A percentile compares a stretch with the other conserved stretches of the same genome.
Conservation (phyloP, 2,329 filamentous ascomycete species). For the Xylariaceae sp. region DNA sequence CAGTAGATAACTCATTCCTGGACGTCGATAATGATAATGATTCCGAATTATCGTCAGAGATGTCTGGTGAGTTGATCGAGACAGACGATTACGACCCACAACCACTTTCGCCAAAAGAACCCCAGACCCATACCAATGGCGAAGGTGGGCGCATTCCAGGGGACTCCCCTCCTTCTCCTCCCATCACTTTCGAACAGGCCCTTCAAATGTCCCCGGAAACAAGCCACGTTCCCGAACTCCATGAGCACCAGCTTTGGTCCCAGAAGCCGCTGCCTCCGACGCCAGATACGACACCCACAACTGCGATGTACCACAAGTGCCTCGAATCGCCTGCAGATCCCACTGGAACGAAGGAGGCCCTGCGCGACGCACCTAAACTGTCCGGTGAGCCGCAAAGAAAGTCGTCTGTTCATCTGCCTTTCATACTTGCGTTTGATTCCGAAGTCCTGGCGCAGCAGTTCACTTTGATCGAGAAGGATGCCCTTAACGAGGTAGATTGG, state of each 20-base stretch:
- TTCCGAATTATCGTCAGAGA: slow-evolving; percentile 65
- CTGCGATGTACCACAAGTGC: slow-evolving; percentile 41
- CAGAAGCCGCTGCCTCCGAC: slow-evolving; percentile 53
- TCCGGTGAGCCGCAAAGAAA: slow-evolving; percentile 38
- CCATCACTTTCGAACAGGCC: slow-evolving; percentile 52
- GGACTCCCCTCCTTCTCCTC: slow-evolving; percentile 45
- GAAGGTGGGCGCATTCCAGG: slow-evolving; percentile 10
- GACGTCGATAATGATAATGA: slow-evolving; percentile 49
- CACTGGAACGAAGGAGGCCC: slow-evolving; percentile 40
- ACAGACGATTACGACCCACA: slow-evolving; percentile 37
- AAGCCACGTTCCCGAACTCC: slow-evolving; percentile 41
- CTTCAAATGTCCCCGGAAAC: slow-evolving; percentile 47
- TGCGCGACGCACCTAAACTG: slow-evolving; percentile 40
- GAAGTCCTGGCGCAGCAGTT: slow-evolving; percentile 80
- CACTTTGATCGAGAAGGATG: slow-evolving; percentile 84
- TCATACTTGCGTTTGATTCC: slow-evolving; percentile 80
- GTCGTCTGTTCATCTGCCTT: slow-evolving; percentile 69
- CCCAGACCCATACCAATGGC: slow-evolving; percentile 28
- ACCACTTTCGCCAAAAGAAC: slow-evolving; percentile 30
- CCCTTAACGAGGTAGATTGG: slow-evolving; percentile 85
- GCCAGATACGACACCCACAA: slow-evolving; percentile 52
- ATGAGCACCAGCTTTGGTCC: slow-evolving; percentile 46
- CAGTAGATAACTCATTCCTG: slow-evolving; percentile 33
- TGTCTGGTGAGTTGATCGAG: slow-evolving; percentile 55
- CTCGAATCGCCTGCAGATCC: slow-evolving; percentile 38